Evolutionary conservation across 2,329 filamentous ascomycete genomes (phyloP).

Genomic region (Thelonectria rubi): DNA sequence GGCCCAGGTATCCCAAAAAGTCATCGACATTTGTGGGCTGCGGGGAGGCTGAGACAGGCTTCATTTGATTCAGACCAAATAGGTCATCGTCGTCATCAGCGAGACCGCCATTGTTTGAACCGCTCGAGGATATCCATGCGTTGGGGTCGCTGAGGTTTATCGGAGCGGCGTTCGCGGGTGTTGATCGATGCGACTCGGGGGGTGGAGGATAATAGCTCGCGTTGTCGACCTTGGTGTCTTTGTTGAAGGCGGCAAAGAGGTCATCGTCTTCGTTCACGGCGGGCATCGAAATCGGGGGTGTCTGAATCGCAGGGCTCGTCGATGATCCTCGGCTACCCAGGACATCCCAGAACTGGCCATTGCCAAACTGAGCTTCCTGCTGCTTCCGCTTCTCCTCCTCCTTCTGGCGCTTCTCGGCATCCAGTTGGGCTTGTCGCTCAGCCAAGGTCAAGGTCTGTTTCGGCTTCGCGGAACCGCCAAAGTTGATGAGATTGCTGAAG

Average conservation of each 20-base stretch:
- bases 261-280: constrained; percentile 63
- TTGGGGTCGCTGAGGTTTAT: constrained; percentile 63
- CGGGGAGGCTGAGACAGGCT: constrained; percentile 48
- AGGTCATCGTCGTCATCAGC: constrained; percentile 83
- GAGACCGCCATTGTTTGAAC: constrained; percentile 49
- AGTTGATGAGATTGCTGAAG: constrained; percentile 79
- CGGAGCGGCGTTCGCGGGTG: constrained; percentile 54
- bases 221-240: constrained; percentile 72
- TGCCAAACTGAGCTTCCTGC: constrained; percentile 81
- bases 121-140: constrained; percentile 56
- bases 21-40: constrained; percentile 63
- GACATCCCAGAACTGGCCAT: constrained; percentile 78
- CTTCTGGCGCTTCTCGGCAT: constrained; percentile 73
- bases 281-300: constrained; percentile 28
- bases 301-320: constrained; percentile 43
- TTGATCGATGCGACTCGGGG: constrained; percentile 53
- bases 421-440: constrained; percentile 76
- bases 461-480: constrained; percentile 61
- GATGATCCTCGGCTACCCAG: constrained; percentile 66
- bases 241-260: constrained; percentile 73
- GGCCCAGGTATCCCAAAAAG: constrained; percentile 70
- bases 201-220: constrained; percentile 70
- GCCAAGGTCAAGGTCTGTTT: constrained; percentile 79
- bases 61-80: constrained; percentile 79
- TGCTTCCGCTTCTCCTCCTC: constrained; percentile 77